Conservation (phyloP, 1,139 yeast genomes). For the Geotrichum candidum region DNA sequence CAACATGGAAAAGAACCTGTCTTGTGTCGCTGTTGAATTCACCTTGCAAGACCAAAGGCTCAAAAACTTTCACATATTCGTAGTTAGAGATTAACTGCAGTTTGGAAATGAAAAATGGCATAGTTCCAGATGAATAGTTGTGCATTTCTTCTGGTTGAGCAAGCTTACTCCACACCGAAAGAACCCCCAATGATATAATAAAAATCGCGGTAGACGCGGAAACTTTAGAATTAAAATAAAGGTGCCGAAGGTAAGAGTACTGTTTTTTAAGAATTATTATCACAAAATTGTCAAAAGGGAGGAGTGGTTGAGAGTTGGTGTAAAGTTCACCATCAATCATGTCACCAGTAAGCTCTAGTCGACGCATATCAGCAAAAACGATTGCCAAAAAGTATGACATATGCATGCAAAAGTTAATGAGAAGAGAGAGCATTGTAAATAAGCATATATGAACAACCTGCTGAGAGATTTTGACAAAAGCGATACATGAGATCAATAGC, state of each 20-base stretch:
- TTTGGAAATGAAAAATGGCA: constrained; percentile 10
- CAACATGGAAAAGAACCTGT: neutral
- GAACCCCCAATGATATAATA: neutral
- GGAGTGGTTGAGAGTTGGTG: neutral
- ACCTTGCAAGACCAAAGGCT: constrained; percentile 13
- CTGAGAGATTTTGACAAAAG: constrained; percentile 24
- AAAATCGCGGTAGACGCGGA: constrained; percentile 7
- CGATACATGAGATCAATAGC: constrained; percentile 24
- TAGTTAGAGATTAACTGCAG: neutral
- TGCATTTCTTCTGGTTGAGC: constrained; percentile 3
- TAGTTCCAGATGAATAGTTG: constrained; percentile 9
- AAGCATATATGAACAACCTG: constrained; percentile 39
- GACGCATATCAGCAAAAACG: constrained; percentile 57
- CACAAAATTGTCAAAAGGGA: neutral
- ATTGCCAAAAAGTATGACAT: constrained; percentile 59
- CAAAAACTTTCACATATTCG: constrained; percentile 6
- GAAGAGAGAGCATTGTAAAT: constrained; percentile 41
- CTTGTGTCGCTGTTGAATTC: neutral
- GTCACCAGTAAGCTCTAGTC: constrained; percentile 56
- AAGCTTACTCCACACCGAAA: constrained; percentile 9
- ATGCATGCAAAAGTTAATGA: constrained; percentile 54
- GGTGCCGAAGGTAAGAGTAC: constrained; percentile 8
- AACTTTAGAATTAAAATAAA: constrained; percentile 8
- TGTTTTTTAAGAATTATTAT: neutral
- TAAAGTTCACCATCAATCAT: neutral